Evolutionary conservation across 2,329 filamentous ascomycete species (phyloP).

Genomic region (Xylariaceae sp.): DNA sequence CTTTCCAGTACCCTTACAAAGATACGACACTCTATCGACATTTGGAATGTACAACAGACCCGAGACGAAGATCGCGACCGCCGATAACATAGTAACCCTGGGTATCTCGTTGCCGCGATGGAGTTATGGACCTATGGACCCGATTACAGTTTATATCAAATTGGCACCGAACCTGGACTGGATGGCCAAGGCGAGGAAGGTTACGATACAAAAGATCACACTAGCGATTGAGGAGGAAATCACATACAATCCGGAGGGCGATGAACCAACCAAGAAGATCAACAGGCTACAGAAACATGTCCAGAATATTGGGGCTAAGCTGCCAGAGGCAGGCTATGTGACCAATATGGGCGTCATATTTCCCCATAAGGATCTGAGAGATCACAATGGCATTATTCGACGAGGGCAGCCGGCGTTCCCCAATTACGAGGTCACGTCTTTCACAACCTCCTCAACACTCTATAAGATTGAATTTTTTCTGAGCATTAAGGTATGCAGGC

Average conservation of each 20-base stretch:
- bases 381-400: slow-evolving; percentile 81
- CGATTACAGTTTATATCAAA: slow-evolving; percentile 94
- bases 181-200: slow-evolving; percentile 83
- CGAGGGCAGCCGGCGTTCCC: slow-evolving; percentile 84
- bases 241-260: slow-evolving; percentile 96
- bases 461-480: slow-evolving; percentile 99
- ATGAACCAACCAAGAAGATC: slow-evolving; percentile 85
- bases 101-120: slow-evolving; percentile 89
- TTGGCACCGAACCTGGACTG: slow-evolving; percentile 88
- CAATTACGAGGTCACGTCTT: slow-evolving; percentile 80
- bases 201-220: slow-evolving; percentile 91
- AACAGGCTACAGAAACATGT: slow-evolving; percentile 83
- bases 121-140: slow-evolving; percentile 94
- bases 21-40: slow-evolving; percentile 95
- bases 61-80: slow-evolving; percentile 78
- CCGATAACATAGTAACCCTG: slow-evolving; percentile 86
- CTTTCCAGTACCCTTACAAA: slow-evolving; percentile 84
- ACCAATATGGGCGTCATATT: slow-evolving; percentile 91
- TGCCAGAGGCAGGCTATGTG: slow-evolving; percentile 88
- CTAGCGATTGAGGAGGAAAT: slow-evolving; percentile 95
- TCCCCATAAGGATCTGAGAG: slow-evolving; percentile 81
- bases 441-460: slow-evolving; percentile 87
- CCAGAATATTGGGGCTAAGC: slow-evolving; percentile 73
- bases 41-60: slow-evolving; percentile 99
- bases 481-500: slow-evolving; percentile 73